phyloP scores from a whole-genome alignment of 345 rosid genomes.

The Lepidium didymum region DNA sequence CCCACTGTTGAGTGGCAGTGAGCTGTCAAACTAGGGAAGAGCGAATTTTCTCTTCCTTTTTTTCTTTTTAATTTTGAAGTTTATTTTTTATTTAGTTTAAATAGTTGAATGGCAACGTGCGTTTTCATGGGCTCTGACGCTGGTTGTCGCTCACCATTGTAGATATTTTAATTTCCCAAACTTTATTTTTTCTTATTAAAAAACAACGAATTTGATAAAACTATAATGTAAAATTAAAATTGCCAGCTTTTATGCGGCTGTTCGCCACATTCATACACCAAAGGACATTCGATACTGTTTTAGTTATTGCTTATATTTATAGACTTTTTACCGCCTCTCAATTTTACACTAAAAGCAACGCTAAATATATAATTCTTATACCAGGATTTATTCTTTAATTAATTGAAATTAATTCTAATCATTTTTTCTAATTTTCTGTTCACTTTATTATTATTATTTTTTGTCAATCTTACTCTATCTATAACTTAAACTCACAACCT shows the following conservation, averaged over 20 bases:
- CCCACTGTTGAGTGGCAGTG: conserved; percentile 26
- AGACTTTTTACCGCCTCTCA: background rate
- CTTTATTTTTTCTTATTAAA: background rate
- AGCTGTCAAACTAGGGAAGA: conserved; percentile 33
- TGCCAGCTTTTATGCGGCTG: conserved; percentile 35
- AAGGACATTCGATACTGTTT: conserved; percentile 26
- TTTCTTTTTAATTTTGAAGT: background rate
- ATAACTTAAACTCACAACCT: no score
- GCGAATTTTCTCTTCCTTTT: background rate
- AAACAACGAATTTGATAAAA: background rate
- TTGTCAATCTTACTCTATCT: no score
- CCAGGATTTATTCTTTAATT: no score
- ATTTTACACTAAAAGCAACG: background rate
- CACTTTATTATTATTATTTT: no score
- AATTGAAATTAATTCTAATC: no score
- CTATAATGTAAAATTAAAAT: conserved; percentile 4
- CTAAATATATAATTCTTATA: no score
- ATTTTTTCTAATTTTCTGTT: no score
- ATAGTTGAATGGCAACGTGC: conserved; percentile 25
- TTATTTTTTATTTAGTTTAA: background rate
- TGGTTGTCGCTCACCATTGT: conserved; percentile 24
- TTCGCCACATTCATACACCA: conserved; percentile 30
- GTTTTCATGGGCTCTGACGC: conserved; percentile 33
- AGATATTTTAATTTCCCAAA: conserved; percentile 3
- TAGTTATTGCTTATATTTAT: background rate